Percentiles rank a stretch among this genome's conserved stretches.
These are phyloP conservation scores for Blastocystis sp. DNA, from an alignment of 352 stramenopile genomes.

Conservation along the genomic window DNA sequence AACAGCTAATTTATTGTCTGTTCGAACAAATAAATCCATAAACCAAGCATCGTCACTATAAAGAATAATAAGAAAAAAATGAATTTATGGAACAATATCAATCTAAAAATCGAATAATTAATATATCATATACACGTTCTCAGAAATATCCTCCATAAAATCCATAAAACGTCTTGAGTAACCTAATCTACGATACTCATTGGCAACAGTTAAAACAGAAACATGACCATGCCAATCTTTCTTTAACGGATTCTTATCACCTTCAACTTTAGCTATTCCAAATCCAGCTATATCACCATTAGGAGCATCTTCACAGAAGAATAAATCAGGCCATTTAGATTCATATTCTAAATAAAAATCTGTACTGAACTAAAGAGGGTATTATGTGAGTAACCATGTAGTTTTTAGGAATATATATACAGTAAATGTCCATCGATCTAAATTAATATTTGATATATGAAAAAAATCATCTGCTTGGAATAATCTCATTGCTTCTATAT, in stretches of 20 bases:
- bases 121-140: slow-evolving; percentile 27
- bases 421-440: slow-evolving; percentile 33
- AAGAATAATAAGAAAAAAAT: not conserved
- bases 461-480: slow-evolving; percentile 35
- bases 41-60: slow-evolving; percentile 34
- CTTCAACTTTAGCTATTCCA: slow-evolving; percentile 25
- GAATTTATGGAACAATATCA: no score
- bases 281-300: slow-evolving; percentile 29
- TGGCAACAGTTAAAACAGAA: slow-evolving; percentile 32
- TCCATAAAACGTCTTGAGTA: slow-evolving; percentile 27
- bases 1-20: slow-evolving; percentile 20
- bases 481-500: no score
- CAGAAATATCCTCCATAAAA: slow-evolving; percentile 21
- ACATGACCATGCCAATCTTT: slow-evolving; percentile 27
- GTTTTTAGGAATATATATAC: no score
- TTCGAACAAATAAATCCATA: slow-evolving; percentile 29
- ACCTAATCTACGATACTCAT: slow-evolving; percentile 25
- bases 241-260: slow-evolving; percentile 5
- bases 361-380: slow-evolving; percentile 29
- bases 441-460: slow-evolving; percentile 8
- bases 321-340: slow-evolving; percentile 29
- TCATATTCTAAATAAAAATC: slow-evolving; percentile 36
- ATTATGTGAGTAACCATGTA: not conserved
- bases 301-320: slow-evolving; percentile 21
- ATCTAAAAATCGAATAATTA: no score